Conservation (phyloP, 2,329 filamentous ascomycete genomes). For the Colletotrichum tanaceti region DNA sequence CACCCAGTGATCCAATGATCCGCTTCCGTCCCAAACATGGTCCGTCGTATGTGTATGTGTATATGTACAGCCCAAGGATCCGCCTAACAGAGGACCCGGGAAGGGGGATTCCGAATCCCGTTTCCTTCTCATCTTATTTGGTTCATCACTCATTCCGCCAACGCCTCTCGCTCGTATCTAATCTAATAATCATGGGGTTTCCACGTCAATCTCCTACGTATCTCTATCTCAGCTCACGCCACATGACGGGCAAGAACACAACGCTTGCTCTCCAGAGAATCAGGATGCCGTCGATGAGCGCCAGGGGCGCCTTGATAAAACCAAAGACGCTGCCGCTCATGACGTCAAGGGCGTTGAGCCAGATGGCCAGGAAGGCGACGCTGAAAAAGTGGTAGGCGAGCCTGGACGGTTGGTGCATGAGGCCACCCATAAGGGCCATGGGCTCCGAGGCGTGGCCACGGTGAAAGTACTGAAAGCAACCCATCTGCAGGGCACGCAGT, state of each 20-base stretch:
- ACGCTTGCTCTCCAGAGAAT: slow-evolving; percentile 84
- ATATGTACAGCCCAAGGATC: slow-evolving; percentile 27
- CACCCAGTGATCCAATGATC: slow-evolving; percentile 34
- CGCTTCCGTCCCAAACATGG: slow-evolving; percentile 25
- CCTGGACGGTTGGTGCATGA: slow-evolving; percentile 80
- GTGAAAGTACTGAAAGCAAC: slow-evolving; percentile 94
- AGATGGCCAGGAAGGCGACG: slow-evolving; percentile 89
- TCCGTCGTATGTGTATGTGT: slow-evolving; percentile 15
- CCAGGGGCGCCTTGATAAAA: slow-evolving; percentile 71
- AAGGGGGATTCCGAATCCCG: background rate
- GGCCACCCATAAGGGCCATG: slow-evolving; percentile 81
- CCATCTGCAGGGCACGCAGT: slow-evolving; percentile 83
- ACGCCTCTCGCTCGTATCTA: slow-evolving; percentile 30
- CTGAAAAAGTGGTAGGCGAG: slow-evolving; percentile 95
- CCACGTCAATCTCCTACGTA: background rate
- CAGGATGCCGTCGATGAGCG: slow-evolving; percentile 72
- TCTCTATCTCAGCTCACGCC: slow-evolving; percentile 66
- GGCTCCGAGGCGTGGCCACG: slow-evolving; percentile 81
- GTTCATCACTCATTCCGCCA: slow-evolving; percentile 29
- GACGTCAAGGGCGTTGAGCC: slow-evolving; percentile 63
- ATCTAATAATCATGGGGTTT: slow-evolving; percentile 24
- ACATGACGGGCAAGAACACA: slow-evolving; percentile 86
- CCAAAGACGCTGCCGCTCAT: slow-evolving; percentile 58
- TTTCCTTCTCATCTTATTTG: slow-evolving; percentile 13
- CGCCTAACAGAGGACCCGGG: slow-evolving; percentile 19